These are phyloP conservation scores for Coffea eugenioides DNA, from an alignment of 257 asterid genomes.

Conservation along the genomic window DNA sequence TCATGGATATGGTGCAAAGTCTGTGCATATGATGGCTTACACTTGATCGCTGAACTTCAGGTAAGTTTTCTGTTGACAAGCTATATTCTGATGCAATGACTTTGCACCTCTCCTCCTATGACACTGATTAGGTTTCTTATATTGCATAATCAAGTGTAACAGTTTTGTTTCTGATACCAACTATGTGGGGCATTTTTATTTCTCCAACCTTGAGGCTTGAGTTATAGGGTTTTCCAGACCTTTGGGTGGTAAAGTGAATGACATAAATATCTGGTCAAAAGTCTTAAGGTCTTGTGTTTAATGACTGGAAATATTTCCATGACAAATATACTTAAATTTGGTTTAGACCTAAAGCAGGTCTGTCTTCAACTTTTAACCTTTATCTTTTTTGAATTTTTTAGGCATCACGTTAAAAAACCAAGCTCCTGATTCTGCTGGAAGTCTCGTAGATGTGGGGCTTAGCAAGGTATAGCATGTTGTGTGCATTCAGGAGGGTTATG, in stretches of 20 bases:
- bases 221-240: neutral
- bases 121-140: neutral
- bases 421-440: constrained; percentile 43
- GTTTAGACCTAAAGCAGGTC: constrained; percentile 4
- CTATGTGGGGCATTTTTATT: neutral
- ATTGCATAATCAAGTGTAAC: neutral
- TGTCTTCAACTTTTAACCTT: neutral
- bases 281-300: neutral
- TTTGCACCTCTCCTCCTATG: constrained; percentile 34
- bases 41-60: constrained; percentile 98
- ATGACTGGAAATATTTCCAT: neutral
- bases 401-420: constrained; percentile 65
- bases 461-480: constrained; percentile 55
- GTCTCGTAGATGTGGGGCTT: constrained; percentile 91
- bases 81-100: constrained; percentile 64
- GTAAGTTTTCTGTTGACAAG: constrained; percentile 74
- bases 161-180: neutral
- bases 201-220: neutral
- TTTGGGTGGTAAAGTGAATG: neutral
- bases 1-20: constrained; percentile 31
- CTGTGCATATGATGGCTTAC: constrained; percentile 85
- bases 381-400: constrained; percentile 18
- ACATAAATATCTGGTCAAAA: neutral
- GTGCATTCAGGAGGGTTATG: constrained; percentile 8
- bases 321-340: neutral